Conservation (phyloP, 768 basidiomycete species). For the Russula virescens region DNA sequence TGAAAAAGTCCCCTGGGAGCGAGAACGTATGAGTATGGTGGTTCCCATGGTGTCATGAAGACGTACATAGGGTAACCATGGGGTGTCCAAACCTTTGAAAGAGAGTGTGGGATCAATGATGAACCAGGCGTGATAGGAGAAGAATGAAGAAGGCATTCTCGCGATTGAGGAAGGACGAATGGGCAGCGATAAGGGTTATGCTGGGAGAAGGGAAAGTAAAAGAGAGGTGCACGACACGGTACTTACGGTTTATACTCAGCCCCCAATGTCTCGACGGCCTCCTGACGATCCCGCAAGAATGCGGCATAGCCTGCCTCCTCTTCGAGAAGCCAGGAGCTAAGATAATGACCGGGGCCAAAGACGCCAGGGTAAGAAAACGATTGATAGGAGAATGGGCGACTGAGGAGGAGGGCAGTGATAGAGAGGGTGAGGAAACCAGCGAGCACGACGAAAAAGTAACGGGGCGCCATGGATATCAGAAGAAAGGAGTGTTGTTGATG, state of each 20-base stretch:
- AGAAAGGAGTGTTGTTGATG: neutral
- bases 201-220: too few relatives aligned
- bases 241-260: neutral
- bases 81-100: neutral
- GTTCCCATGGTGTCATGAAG: neutral
- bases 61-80: neutral
- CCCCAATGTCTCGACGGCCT: neutral
- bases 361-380: neutral
- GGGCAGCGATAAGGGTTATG: too few relatives aligned
- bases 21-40: neutral
- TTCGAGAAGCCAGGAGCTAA: neutral
- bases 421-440: neutral
- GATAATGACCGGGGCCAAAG: neutral
- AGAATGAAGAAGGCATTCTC: too few relatives aligned
- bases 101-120: too few relatives aligned
- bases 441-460: neutral
- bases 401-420: neutral
- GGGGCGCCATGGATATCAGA: neutral
- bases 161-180: too few relatives aligned
- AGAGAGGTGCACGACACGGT: too few relatives aligned
- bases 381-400: neutral
- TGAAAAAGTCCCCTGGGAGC: constrained; percentile 43
- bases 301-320: neutral
- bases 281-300: neutral
- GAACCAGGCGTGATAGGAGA: too few relatives aligned